Percentiles rank a stretch among this genome's conserved stretches.
phyloP scores from a whole-genome alignment of 768 basidiomycete species.

The Artomyces pyxidatus region DNA sequence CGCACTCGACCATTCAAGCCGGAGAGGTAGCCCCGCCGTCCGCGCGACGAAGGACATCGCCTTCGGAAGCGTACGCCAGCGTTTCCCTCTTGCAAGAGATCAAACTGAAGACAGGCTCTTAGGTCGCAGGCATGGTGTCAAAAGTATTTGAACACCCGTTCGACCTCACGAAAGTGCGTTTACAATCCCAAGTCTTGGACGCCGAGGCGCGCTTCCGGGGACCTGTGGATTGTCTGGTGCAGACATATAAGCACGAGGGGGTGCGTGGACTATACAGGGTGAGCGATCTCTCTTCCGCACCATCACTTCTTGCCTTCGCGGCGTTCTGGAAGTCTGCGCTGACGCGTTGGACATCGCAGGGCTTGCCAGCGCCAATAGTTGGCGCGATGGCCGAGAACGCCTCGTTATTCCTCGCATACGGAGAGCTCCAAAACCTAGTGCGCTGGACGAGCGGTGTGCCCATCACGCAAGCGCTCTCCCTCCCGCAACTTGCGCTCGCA shows the following conservation, averaged over 20 bases:
- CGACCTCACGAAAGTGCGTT: slow-evolving; percentile 89
- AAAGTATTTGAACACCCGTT: slow-evolving; percentile 93
- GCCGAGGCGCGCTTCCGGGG: slow-evolving; percentile 67
- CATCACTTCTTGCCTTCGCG: not conserved
- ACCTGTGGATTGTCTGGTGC: slow-evolving; percentile 77
- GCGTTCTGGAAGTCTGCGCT: not conserved
- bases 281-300: slow-evolving; percentile 23
- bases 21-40: slow-evolving; percentile 11
- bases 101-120: not conserved
- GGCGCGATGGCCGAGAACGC: slow-evolving; percentile 95
- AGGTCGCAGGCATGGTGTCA: slow-evolving; percentile 83
- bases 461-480: slow-evolving; percentile 36
- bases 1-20: slow-evolving; percentile 6
- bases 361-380: slow-evolving; percentile 82
- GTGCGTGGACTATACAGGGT: slow-evolving; percentile 83
- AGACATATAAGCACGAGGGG: slow-evolving; percentile 80
- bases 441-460: slow-evolving; percentile 32
- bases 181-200: slow-evolving; percentile 85
- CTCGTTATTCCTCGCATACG: slow-evolving; percentile 79
- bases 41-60: slow-evolving; percentile 22
- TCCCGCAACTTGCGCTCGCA: slow-evolving; percentile 68
- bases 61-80: slow-evolving; percentile 21
- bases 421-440: slow-evolving; percentile 59
- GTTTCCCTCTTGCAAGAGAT: not conserved
- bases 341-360: slow-evolving; percentile 28